Conservation (phyloP, 495 filamentous ascomycete genomes). For the Penicillium cinerascens region DNA sequence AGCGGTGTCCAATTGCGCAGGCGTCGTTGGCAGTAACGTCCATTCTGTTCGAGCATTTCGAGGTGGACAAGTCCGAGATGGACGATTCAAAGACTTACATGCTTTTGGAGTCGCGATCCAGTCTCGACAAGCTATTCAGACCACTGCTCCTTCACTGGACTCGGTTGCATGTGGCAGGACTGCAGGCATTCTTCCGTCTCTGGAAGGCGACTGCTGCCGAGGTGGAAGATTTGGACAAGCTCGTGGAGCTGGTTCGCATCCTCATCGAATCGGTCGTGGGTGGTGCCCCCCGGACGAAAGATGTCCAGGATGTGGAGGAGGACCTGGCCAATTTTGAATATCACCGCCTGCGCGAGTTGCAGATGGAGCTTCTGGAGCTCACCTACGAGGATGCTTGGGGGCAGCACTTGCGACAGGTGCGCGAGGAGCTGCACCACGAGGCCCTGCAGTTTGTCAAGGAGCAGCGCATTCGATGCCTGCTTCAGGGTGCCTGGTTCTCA, state of each 20-base stretch:
- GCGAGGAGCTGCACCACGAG: conserved; percentile 90
- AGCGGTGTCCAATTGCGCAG: conserved; percentile 84
- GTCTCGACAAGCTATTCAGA: conserved; percentile 82
- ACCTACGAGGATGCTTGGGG: conserved; percentile 95
- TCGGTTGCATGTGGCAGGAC: conserved; percentile 79
- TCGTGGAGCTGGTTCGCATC: conserved; percentile 84
- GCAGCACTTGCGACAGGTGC: conserved; percentile 80
- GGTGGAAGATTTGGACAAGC: conserved; percentile 83
- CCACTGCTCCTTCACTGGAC: conserved; percentile 93
- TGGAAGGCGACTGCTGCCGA: conserved; percentile 89
- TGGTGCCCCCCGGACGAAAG: conserved; percentile 74
- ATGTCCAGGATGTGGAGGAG: conserved; percentile 84
- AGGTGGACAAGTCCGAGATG: conserved; percentile 81
- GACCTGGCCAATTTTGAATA: conserved; percentile 83
- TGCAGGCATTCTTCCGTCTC: conserved; percentile 87
- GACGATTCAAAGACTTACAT: conserved; percentile 78
- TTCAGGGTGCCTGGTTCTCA: conserved; percentile 89
- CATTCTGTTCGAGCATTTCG: conserved; percentile 92
- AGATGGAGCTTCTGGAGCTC: conserved; percentile 89
- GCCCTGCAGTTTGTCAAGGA: conserved; percentile 95
- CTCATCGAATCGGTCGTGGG: conserved; percentile 91
- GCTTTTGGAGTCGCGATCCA: conserved; percentile 69
- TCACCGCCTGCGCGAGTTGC: conserved; percentile 71
- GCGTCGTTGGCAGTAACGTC: conserved; percentile 84
- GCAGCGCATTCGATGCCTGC: conserved; percentile 87